Evolutionary conservation across 2,329 filamentous ascomycete genomes (phyloP).

Genomic region (Apiospora koreana): DNA sequence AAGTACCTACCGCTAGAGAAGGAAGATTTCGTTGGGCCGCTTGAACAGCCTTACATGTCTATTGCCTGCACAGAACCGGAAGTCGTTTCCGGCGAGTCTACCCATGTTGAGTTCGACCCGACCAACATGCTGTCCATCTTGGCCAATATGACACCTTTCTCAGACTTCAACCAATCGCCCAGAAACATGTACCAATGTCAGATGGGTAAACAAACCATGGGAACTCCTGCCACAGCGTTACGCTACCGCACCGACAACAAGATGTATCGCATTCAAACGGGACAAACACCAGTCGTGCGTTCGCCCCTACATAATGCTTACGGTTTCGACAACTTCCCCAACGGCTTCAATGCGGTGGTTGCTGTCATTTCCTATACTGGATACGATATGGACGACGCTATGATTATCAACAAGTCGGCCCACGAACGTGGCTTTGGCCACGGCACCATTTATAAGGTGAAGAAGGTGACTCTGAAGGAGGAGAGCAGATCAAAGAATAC

Average conservation of each 20-base stretch:
- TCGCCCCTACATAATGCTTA: conserved; percentile 94
- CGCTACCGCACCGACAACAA: conserved; percentile 96
- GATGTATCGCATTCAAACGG: conserved; percentile 89
- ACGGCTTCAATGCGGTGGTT: conserved; percentile 92
- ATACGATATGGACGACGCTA: conserved; percentile 99
- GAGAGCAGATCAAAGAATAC: conserved; percentile 67
- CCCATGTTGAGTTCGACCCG: conserved; percentile 90
- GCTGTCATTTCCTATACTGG: conserved; percentile 98
- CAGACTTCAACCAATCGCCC: conserved; percentile 97
- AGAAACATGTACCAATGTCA: conserved; percentile 99
- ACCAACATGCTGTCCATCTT: conserved; percentile 98
- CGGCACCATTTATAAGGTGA: conserved; percentile 97
- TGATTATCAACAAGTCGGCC: conserved; percentile 98
- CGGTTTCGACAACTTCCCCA: conserved; percentile 96
- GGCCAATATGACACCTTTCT: conserved; percentile 98
- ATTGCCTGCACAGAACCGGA: conserved; percentile 91
- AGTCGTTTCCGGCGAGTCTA: conserved; percentile 83
- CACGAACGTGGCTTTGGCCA: conserved; percentile 95
- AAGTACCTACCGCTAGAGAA: conserved; percentile 88
- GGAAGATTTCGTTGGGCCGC: conserved; percentile 85
- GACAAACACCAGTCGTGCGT: conserved; percentile 91
- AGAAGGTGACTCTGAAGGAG: conserved; percentile 84
- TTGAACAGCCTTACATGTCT: conserved; percentile 98
- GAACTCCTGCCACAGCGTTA: conserved; percentile 84
- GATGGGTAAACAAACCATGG: conserved; percentile 99